These are phyloP conservation scores for Chaetomium sp. DNA, from an alignment of 2,329 filamentous ascomycete species.

Conservation along the genomic window DNA sequence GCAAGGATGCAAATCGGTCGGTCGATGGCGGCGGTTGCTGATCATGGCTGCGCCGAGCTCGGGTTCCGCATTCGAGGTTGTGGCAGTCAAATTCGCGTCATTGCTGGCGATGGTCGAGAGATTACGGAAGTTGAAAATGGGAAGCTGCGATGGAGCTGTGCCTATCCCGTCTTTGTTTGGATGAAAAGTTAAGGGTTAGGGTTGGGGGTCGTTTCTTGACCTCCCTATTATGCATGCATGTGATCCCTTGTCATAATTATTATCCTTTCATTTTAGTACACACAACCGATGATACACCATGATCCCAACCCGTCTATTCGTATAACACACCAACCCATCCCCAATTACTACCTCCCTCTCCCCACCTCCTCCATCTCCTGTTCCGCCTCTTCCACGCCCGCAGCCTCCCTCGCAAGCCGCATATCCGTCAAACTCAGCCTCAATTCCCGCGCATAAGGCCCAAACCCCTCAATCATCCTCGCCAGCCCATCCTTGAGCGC, in stretches of 20 bases:
- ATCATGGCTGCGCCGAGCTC: constrained; percentile 12
- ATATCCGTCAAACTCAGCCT: constrained; percentile 66
- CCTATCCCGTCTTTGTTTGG: too few relatives aligned
- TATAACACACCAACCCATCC: neutral
- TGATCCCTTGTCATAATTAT: too few relatives aligned
- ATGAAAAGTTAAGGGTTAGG: too few relatives aligned
- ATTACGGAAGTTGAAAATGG: neutral
- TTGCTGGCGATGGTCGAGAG: neutral
- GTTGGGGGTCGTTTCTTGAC: too few relatives aligned
- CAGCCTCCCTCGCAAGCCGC: constrained; percentile 63
- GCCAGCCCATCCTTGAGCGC: constrained; percentile 59
- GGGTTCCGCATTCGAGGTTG: neutral
- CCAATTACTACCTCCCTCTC: neutral
- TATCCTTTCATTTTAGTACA: too few relatives aligned
- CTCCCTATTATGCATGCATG: too few relatives aligned
- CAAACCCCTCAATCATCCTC: constrained; percentile 64
- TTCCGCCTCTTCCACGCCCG: constrained; percentile 23
- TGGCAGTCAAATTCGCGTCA: neutral
- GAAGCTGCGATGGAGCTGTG: neutral
- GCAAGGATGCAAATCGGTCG: constrained; percentile 6
- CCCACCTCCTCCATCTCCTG: constrained; percentile 7
- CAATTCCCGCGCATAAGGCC: constrained; percentile 64
- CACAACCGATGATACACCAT: constrained; percentile 2
- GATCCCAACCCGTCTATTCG: neutral
- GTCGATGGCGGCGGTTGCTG: neutral